Base-by-base conservation (phyloP, 2,329 filamentous ascomycete genomes). In the Diaporthe batatas region DNA sequence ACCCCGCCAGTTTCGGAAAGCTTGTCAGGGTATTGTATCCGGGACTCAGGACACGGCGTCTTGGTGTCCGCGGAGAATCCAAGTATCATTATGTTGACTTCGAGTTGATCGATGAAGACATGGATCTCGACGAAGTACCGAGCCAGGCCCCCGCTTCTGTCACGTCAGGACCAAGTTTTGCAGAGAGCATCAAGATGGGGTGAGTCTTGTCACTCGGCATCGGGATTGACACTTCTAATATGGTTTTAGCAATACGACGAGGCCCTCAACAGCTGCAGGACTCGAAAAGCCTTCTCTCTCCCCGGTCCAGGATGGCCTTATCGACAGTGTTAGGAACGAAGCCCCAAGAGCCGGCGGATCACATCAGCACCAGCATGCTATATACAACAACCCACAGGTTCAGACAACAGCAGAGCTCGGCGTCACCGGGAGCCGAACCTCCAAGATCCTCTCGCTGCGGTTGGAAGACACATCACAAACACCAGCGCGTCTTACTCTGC, bases 1-100 rank as follows among this genome's bases (percentile, higher is more conserved):
- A 99, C 79, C 96, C 96, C 54, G 96, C 96, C 12, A 98, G 96
- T 36, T 99, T 99, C 83, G 96, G 96, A 72, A 99, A 99, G 83
- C 90, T 99, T 55, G 96, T 99, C 44, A 91, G 96, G 42, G 96
- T 99, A 51, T 93, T 99, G 68, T 99, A 98, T 78, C 96, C 96
- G 0, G 96, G 95, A 54, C 92, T 99, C 29, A 96, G 97, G 83
- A 99, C 96, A 42, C 90, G 96, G 73, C 90, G 96, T 76, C 87
- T 99, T 16, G 96, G 96, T 75, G 95, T 98, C 59, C 91, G 96
- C 69, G 96, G 96, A 76, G 96, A 98, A 84, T 99, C 96, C 18
- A 99, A 99, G 81, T 99, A 99, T 81, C 96, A 99, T 82, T 99
- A 99, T 79, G 90, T 92, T 59, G 91, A 91, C 79, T 92, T 92